Base-by-base conservation (phyloP, 345 rosid genomes). In the Euphorbia tirucalli region DNA sequence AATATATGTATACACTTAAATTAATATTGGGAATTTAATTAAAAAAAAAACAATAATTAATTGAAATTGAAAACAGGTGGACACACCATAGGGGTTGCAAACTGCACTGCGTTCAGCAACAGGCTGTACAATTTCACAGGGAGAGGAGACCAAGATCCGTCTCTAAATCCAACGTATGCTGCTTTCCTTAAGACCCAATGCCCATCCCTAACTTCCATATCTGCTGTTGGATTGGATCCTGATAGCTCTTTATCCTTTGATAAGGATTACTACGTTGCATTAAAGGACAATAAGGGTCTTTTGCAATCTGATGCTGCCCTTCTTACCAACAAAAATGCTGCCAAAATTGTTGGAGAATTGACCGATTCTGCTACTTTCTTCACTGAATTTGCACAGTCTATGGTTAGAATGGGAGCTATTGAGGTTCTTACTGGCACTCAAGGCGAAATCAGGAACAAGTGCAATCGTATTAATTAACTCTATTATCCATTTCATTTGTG, bases 81-180 rank as follows among this genome's bases (percentile, higher is more conserved):
- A 0, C 93, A 91, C 82, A 89, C 88, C 1, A 73, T 91, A 30
- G 93, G 93, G 64, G 16, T 74, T 31, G 88, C 85, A 3, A 89
- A 86, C 63, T 81, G 94, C 80, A 81, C 77, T 24, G 28, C 73
- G 13, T 81, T 93, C 78, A 48, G 85, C 76, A 66, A 71, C 80
- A 76, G 93, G 61, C 84, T 90, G 11, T 93, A 88, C 89, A 90
- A 87, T 77, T 89, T 93, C 80, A 85, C 87, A 2, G 88, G 88
- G 35, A 81, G 15, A 61, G 93, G 93, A 30, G 87, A 82, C 68
- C 77, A 85, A 44, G 91, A 90, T 69, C 93, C 93, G 4, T 78
- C 84, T 1, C 74, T 90, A 70, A 71, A 83, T 79, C 25, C 85
- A 0, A 41, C 75, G 28, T 85, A 84, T 5, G 85, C 88, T 0